Evolutionary conservation across 768 basidiomycete species (phyloP).

Genomic region (Nidula microcarpa): DNA sequence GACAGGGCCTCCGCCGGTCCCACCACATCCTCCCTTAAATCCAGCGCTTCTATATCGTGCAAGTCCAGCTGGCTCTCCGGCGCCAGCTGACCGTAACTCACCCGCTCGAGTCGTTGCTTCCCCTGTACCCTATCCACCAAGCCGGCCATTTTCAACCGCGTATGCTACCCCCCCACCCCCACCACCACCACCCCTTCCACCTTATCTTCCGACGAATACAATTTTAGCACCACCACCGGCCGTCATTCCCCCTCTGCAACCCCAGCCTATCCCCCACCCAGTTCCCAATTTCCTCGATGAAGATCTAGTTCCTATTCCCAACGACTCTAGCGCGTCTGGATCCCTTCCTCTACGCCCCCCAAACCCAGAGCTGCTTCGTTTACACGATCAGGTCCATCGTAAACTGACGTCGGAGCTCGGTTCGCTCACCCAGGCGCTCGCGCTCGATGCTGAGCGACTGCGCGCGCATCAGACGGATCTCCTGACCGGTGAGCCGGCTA

Average conservation of each 20-base stretch:
- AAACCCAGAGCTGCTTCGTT: conserved; percentile 82
- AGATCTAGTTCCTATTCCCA: conserved; percentile 30
- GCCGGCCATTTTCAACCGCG: too few relatives aligned
- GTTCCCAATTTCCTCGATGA: conserved; percentile 65
- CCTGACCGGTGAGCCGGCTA: conserved; percentile 86
- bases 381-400: conserved; percentile 75
- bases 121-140: conserved; percentile 2
- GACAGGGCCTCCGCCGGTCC: conserved; percentile 9
- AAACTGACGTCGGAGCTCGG: conserved; percentile 71
- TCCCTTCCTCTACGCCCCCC: conserved; percentile 76
- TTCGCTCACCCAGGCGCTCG: conserved; percentile 62
- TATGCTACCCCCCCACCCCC: conserved; percentile 5
- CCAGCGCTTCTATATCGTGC: neutral
- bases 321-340: conserved; percentile 8
- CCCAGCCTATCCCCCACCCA: conserved; percentile 20
- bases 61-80: neutral
- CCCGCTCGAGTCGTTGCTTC: neutral
- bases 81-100: neutral
- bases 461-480: conserved; percentile 83
- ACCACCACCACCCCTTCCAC: conserved; percentile 8
- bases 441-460: conserved; percentile 68
- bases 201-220: conserved; percentile 10
- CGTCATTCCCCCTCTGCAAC: neutral
- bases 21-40: conserved; percentile 3
- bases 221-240: neutral